Conservation (phyloP, 177 flowering plant species). For the Vitis hybrid region DNA sequence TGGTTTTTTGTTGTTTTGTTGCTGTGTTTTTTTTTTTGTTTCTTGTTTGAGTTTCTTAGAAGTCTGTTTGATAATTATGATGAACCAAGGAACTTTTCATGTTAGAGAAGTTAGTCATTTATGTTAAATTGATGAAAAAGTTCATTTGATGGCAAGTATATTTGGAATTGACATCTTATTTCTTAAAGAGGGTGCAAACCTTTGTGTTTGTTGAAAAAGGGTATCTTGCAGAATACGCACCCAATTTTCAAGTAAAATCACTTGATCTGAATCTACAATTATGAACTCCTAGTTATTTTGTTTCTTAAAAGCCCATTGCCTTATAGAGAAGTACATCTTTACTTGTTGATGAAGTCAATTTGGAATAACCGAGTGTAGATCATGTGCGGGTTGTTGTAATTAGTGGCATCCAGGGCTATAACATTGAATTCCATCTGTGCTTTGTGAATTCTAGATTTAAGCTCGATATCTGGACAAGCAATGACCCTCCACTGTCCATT, state of each 20-base stretch:
- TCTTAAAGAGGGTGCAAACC: too few relatives aligned
- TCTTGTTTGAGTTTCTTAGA: neutral
- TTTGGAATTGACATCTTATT: too few relatives aligned
- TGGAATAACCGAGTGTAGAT: too few relatives aligned
- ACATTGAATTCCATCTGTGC: too few relatives aligned
- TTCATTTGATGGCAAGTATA: neutral
- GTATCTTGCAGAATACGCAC: too few relatives aligned
- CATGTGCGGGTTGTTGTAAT: too few relatives aligned
- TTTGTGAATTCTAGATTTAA: too few relatives aligned
- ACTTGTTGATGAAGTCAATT: too few relatives aligned
- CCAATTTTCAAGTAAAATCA: neutral
- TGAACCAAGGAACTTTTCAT: neutral
- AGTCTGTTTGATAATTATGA: neutral
- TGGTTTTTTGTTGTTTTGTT: neutral
- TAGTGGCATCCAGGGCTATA: too few relatives aligned
- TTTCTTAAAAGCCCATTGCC: neutral
- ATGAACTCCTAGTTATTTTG: neutral
- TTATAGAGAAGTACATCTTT: too few relatives aligned
- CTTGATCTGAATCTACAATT: slow-evolving; percentile 2
- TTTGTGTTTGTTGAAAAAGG: neutral
- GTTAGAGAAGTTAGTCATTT: neutral
- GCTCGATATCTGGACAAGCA: too few relatives aligned
- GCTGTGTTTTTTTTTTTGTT: neutral
- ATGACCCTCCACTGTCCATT: too few relatives aligned
- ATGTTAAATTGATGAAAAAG: neutral